Evolutionary conservation across 306 rosid genomes (phyloP), one percentile per base, ranked within the genome.

Genomic region (Macrotyloma uniflorum): DNA sequence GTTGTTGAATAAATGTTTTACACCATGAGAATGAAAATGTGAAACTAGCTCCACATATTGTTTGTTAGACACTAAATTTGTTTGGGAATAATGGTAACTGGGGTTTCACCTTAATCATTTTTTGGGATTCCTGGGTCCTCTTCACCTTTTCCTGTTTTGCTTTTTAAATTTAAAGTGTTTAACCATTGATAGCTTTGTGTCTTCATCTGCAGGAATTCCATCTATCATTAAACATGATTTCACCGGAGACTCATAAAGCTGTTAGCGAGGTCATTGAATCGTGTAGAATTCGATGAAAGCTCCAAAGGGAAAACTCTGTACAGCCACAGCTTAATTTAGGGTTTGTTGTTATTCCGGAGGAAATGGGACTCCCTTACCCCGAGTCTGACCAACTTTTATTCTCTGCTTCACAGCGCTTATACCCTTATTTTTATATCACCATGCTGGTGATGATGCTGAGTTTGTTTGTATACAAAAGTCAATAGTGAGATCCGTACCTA

Each of bases 221-320:
- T 85, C 84, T 96, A 89, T 88, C 94, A 2, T 77, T 96, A 64
- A 88, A 93, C 93, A 93, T 95, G 99, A 93, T 95, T 53, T 93
- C 99, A 4, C 97, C 94, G 4, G 99, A 95, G 90, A 95, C 98
- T 74, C 99, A 93, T 82, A 85, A 86, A 91, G 87, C 89, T 40
- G 98, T 95, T 76, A 93, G 87, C 30, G 98, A 95, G 88, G 99
- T 95, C 43, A 95, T 95, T 2, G 97, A 95, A 85, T 95, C 99
- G 2, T 94, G 98, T 83, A 86, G 95, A 75, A 83, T 86, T 70
- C 87, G 79, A 35, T 89, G 85, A 92, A 83, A 67, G 80, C 79
- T 74, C 64, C 64, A 47, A 73, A 74, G 64, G 65, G 76, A 67
- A 85, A 66, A 83, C 64, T 81, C 75, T 90, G 93, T 90, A 90